Evolutionary conservation across 345 rosid genomes (phyloP), one percentile per base, ranked within the genome.

Genomic region (Orychophragmus violaceus): DNA sequence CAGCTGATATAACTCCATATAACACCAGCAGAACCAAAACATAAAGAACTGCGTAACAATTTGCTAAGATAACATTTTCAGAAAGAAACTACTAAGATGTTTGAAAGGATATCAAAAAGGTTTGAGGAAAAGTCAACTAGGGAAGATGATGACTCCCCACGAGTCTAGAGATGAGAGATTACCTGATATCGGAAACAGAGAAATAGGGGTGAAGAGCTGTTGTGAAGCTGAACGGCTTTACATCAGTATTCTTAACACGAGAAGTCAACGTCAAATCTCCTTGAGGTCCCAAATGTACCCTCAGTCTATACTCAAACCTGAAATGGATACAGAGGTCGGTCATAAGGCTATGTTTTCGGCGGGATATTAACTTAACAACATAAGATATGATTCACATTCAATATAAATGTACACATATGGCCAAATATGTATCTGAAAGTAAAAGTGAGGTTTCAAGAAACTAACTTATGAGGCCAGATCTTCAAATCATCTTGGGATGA

Each of bases 161-260:
- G 29, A 48, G 53, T 46, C 52, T 21, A 46, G 46, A 63, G 11
- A 17, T 22, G 53, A 23, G n/a, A n/a, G 16, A 19, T 59, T 66
- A 92, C 98, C 96, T 89, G 83, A 90, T 85, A 64, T 92, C 93
- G 22, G 98, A 86, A 64, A 92, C 88, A 32, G 84, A 74, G 71
- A 92, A 87, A 66, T 92, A 92, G 33, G 96, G 87, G 75, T 92
- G 97, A 80, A 90, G 82, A 23, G 90, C 94, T 65, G 79, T 79
- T 24, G 97, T 87, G 83, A 90, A 92, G 3, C 87, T 53, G 64
- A 92, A 87, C 5, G 90, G 87, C 74, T 86, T 92, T 41, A 85
- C 87, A 76, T 92, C 94, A 74, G 84, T 28, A 59, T 77, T 87
- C 77, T 89, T 82, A 29, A 92, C 60, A 8, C 98, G 96, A 76